Conservation (phyloP, 2,329 filamentous ascomycete genomes). For the Claviceps sp. region DNA sequence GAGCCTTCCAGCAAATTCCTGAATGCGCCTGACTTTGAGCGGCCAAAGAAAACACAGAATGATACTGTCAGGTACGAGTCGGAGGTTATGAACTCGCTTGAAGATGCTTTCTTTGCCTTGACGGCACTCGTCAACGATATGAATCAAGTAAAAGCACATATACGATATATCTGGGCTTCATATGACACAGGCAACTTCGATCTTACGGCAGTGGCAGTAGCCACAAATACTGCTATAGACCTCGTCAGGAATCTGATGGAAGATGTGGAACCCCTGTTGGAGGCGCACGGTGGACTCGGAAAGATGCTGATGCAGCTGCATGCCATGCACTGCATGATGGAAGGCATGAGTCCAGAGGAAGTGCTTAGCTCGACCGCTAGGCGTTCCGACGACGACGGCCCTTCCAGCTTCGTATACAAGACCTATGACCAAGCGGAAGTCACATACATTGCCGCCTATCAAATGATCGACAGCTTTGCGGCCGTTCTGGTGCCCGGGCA, state of each 20-base stretch:
- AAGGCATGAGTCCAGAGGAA: background rate
- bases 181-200: constrained; percentile 14
- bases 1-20: constrained; percentile 25
- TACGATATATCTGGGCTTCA: constrained; percentile 19
- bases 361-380: background rate
- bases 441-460: background rate
- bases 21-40: constrained; percentile 13
- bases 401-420: background rate
- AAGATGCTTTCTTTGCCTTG: constrained; percentile 17
- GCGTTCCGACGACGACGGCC: background rate
- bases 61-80: constrained; percentile 16
- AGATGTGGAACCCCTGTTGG: constrained; percentile 14
- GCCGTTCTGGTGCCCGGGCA: constrained; percentile 4
- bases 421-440: background rate
- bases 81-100: constrained; percentile 12
- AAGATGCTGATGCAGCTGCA: constrained; percentile 10
- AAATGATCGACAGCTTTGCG: background rate
- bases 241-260: constrained; percentile 21
- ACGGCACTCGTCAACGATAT: constrained; percentile 18
- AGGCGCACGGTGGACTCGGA: constrained; percentile 12
- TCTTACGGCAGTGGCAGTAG: constrained; percentile 19
- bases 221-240: constrained; percentile 23
- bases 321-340: background rate
- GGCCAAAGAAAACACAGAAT: background rate
- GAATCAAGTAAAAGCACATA: constrained; percentile 12